Evolutionary conservation across 1,139 yeast species (phyloP).

Genomic region (Blastobotrys indianensis): DNA sequence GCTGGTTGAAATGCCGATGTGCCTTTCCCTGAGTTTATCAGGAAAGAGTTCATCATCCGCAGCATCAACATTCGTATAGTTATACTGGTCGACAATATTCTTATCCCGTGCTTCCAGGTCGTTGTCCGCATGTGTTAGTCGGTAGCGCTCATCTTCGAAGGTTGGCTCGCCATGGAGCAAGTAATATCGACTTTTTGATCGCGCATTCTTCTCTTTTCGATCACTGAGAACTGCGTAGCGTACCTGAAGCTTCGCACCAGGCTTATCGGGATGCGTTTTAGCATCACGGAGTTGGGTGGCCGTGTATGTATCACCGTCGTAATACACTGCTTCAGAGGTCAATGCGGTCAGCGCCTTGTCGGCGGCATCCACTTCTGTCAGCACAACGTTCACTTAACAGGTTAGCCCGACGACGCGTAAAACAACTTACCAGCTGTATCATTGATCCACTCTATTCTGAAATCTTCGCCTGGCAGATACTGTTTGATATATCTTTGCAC

Average conservation of each 20-base stretch:
- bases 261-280: conserved; percentile 39
- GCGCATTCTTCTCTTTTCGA: conserved; percentile 53
- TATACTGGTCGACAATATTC: conserved; percentile 2
- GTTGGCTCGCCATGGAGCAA: conserved; percentile 72
- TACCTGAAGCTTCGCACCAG: conserved; percentile 36
- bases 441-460: conserved; percentile 63
- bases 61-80: not conserved
- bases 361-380: conserved; percentile 43
- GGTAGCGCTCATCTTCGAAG: conserved; percentile 34
- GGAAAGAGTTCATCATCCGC: conserved; percentile 20
- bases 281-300: conserved; percentile 30
- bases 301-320: conserved; percentile 22
- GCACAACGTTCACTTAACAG: conserved; percentile 43
- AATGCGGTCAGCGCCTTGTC: conserved; percentile 36
- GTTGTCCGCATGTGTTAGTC: conserved; percentile 14
- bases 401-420: not conserved
- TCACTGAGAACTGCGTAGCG: conserved; percentile 54
- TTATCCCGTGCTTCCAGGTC: conserved; percentile 5
- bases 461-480: conserved; percentile 42
- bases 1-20: not conserved
- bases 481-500: conserved; percentile 51
- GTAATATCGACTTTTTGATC: conserved; percentile 59
- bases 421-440: conserved; percentile 42
- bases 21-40: conserved; percentile 8
- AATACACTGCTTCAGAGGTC: conserved; percentile 29